Evolutionary conservation across 352 stramenopile species (phyloP), one percentile per base, ranked within the genome.

Genomic region (Halophytophthora batemanensis): DNA sequence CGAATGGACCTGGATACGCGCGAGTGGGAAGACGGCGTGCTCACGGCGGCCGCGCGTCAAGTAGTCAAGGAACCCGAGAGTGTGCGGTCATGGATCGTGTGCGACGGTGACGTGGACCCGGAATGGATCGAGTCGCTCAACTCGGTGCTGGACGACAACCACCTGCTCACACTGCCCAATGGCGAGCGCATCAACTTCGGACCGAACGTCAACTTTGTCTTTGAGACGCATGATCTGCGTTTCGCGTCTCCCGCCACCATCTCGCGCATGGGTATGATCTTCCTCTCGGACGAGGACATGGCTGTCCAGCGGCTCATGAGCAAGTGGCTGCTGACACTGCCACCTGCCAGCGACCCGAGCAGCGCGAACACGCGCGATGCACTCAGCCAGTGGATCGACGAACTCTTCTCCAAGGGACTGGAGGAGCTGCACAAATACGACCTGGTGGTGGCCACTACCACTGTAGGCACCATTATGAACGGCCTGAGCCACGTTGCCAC

Each of bases 81-180:
- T 14, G 86, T 96, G 3, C 84, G 86, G 3, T 96, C 84, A 1
- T 98, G 95, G 95, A 96, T 98, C 37, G 84, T 98, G 23, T 98
- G 89, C 51, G 95, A 98, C 53, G 95, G 95, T 6, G 94, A 98
- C 47, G 93, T 98, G 14, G 95, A 98, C 54, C 90, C 95, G 0
- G 91, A 98, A 57, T 98, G 95, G 95, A 98, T 98, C 51, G 95
- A 98, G 65, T 96, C 79, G 18, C 62, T 98, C 0, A 98, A 98
- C 58, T 98, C 90, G 0, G 95, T 98, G 2, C 53, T 98, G 1
- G 95, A 98, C 39, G 96, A 98, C 61, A 98, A 98, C 61, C 86
- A 98, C 47, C 51, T 98, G 22, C 76, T 98, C 8, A 98, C 95
- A 10, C 61, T 98, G 37, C 95, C 95, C 2, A 98, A 98, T 45